A percentile compares a stretch with the other conserved stretches of the same genome.
phyloP scores from a whole-genome alignment of 108 stramenopile genomes.

The Epipyxis sp. region DNA sequence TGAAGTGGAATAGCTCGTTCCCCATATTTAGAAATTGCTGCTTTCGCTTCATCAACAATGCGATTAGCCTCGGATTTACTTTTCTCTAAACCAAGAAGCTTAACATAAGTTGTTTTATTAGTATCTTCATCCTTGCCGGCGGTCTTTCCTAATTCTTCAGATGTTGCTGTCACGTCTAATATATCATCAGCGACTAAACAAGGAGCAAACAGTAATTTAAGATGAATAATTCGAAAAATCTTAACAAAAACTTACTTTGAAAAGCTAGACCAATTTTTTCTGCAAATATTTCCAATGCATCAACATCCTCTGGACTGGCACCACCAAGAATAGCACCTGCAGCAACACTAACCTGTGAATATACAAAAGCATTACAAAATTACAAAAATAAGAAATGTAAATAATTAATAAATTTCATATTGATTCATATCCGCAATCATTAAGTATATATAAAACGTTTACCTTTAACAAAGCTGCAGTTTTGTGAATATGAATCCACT shows the following conservation, averaged over 20 bases:
- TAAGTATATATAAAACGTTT: no score
- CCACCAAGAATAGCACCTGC: conserved; percentile 85
- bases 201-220: neutral
- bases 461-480: conserved; percentile 80
- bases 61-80: conserved; percentile 71
- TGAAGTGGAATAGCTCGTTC: conserved; percentile 74
- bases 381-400: neutral
- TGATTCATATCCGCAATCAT: neutral
- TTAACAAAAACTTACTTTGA: conserved; percentile 62
- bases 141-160: conserved; percentile 89
- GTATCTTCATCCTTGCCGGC: conserved; percentile 84
- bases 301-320: conserved; percentile 77
- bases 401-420: neutral
- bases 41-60: conserved; percentile 68
- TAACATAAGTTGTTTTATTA: conserved; percentile 88
- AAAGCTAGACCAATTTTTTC: conserved; percentile 89
- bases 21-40: conserved; percentile 73
- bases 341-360: conserved; percentile 78
- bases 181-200: conserved; percentile 86
- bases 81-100: conserved; percentile 85
- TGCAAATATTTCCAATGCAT: conserved; percentile 76
- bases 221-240: neutral
- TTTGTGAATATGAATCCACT: conserved; percentile 95
- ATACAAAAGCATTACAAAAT: conserved; percentile 90
- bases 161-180: conserved; percentile 85